These are phyloP conservation scores for Ceriops zippeliana DNA, from an alignment of 345 rosid genomes.

Conservation along the genomic window DNA sequence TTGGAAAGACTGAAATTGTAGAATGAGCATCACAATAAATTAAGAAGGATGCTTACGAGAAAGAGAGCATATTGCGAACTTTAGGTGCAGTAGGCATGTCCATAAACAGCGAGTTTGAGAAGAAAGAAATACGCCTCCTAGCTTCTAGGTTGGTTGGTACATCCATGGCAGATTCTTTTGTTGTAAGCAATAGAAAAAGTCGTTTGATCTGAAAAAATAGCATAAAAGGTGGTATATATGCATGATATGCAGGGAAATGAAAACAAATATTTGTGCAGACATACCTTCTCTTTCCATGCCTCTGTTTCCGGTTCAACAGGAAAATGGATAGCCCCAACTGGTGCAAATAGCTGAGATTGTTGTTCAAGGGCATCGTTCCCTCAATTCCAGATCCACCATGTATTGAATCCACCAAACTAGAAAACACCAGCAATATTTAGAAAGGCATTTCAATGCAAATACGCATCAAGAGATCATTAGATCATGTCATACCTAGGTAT, in stretches of 20 bases:
- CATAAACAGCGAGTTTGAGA: constrained; percentile 98
- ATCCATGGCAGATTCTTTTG: constrained; percentile 99
- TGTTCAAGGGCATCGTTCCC: constrained; percentile 52
- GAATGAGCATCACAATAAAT: background rate
- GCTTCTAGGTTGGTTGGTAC: constrained; percentile 99
- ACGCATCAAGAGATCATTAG: constrained; percentile 18
- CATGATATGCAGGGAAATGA: background rate
- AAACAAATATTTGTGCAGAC: constrained; percentile 2
- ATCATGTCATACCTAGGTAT: constrained; percentile 42
- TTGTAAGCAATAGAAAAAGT: constrained; percentile 73
- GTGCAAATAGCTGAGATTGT: constrained; percentile 75
- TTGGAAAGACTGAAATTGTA: background rate
- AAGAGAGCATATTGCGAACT: constrained; percentile 99
- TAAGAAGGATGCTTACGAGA: constrained; percentile 72
- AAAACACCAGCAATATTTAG: constrained; percentile 16
- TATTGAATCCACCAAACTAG: constrained; percentile 65
- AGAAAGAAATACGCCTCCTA: constrained; percentile 93
- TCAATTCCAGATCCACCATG: constrained; percentile 76
- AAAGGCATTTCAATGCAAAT: constrained; percentile 5
- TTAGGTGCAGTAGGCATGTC: constrained; percentile 94
- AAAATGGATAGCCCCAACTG: constrained; percentile 83
- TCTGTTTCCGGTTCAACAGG: constrained; percentile 68
- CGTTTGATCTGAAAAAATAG: constrained; percentile 58
- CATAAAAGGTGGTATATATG: background rate
- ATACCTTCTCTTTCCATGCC: constrained; percentile 97